Evolutionary conservation across 306 rosid genomes (phyloP).

Genomic region (Citrullus colocynthis): DNA sequence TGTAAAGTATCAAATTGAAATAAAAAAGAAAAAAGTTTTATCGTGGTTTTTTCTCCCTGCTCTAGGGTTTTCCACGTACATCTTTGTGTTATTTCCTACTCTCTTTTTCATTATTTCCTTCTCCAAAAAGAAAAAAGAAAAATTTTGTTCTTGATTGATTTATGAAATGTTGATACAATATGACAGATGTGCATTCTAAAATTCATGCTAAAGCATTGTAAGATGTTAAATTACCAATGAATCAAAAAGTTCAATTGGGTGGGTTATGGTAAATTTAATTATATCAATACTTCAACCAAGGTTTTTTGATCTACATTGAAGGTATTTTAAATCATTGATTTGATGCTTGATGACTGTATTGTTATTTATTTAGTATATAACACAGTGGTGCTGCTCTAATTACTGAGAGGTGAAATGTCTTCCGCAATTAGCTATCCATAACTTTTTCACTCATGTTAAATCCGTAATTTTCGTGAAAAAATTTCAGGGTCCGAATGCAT

Average conservation of each 20-base stretch:
- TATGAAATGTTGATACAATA: background rate
- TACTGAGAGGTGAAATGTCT: background rate
- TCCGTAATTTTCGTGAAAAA: background rate
- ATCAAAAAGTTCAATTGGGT: background rate
- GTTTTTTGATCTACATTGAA: too few species aligned
- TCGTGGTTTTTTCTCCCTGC: too few species aligned
- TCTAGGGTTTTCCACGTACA: too few species aligned
- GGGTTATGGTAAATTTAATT: background rate
- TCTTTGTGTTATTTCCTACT: too few species aligned
- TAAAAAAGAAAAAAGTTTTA: too few species aligned
- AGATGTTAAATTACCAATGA: background rate
- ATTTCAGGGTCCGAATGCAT: conserved; percentile 97
- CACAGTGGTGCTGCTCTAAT: background rate
- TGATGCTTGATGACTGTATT: background rate
- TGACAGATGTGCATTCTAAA: background rate
- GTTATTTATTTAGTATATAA: background rate
- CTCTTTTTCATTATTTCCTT: too few species aligned
- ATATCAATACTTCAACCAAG: background rate
- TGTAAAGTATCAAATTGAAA: too few species aligned
- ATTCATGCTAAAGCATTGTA: background rate
- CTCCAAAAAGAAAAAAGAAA: too few species aligned
- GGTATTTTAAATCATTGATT: background rate
- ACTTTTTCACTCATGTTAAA: background rate
- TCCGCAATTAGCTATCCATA: background rate
- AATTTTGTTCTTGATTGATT: background rate